Base-by-base conservation (phyloP, 495 filamentous ascomycete species). In the Penicillium atrosanguineum region DNA sequence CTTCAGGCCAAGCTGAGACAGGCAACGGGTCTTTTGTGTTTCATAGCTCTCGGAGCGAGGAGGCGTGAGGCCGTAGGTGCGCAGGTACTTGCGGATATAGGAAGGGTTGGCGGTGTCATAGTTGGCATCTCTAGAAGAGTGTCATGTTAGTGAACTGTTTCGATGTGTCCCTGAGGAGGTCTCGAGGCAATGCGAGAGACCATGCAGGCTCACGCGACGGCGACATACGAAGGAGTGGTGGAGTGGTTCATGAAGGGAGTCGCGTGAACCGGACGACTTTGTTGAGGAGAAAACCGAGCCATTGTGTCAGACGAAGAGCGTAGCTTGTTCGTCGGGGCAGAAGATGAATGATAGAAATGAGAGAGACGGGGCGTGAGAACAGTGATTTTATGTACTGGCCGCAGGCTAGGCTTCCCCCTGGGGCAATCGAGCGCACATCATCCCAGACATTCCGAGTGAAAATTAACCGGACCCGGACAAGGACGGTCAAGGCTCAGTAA, bases 1-100 rank as follows among this genome's bases (percentile, higher is more conserved):
- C 62, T 91, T 90, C 39, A 84, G 76, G 50, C 85, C 82, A 71
- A 98, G 85, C 70, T 89, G 85, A 48, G 82, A 78, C 54, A 90
- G 76, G 65, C 87, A 90, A 76, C 88, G 75, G 59, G 82, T 73
- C 62, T 83, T 79, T 66, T 91, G 88, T 49, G 78, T 73, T 55
- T 87, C 85, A 66, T 83, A 85, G 57, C 74, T 81, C 69, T 91
- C 88, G 45, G 88, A 77, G 55, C 77, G 80, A 16, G 87, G 87
- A 54, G 87, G 87, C 38, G 80, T 84, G 60, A 90, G 71, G 54
- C 87, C 87, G 67, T 88, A 85, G 20, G 87, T 88, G 60, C 79
- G 76, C 47, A 89, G 80, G 64, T 85, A 83, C 60, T 81, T 85
- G 68, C 87, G 82, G 40, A 87, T 83, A 53, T 84, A 81, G 50